Conservation (phyloP, 345 rosid species). For the Limnanthes douglasii region DNA sequence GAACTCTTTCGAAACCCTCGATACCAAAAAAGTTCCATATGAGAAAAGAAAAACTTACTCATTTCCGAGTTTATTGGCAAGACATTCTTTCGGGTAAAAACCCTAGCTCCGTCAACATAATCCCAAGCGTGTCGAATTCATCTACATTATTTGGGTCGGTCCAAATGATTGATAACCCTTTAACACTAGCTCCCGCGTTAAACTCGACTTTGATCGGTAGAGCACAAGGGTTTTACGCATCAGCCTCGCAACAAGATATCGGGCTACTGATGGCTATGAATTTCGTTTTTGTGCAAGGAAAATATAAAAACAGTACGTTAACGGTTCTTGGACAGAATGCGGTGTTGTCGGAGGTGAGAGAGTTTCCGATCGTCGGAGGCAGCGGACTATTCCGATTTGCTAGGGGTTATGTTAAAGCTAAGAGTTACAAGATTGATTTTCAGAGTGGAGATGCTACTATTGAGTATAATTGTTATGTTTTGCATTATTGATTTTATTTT, state of each 20-base stretch:
- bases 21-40: too few relatives aligned
- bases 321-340: constrained; percentile 53
- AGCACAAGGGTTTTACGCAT: constrained; percentile 64
- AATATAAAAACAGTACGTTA: constrained; percentile 55
- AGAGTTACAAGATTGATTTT: constrained; percentile 22
- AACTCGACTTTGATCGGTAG: constrained; percentile 47
- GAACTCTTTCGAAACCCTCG: too few relatives aligned
- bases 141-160: constrained; percentile 26
- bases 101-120: constrained; percentile 29
- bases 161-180: constrained; percentile 50
- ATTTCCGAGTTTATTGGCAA: constrained; percentile 55
- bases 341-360: constrained; percentile 33
- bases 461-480: constrained; percentile 37
- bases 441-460: constrained; percentile 27
- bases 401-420: constrained; percentile 49
- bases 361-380: constrained; percentile 70
- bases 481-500: constrained; percentile 24
- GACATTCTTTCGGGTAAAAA: constrained; percentile 35
- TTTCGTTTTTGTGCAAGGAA: constrained; percentile 47
- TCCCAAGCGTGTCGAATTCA: constrained; percentile 19
- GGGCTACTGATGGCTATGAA: constrained; percentile 61
- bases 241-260: constrained; percentile 34
- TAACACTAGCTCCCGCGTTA: constrained; percentile 36
- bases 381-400: constrained; percentile 72
- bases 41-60: constrained; percentile 56